Base-by-base conservation (phyloP, 208 protist species). In the Crithidia brevicula region DNA sequence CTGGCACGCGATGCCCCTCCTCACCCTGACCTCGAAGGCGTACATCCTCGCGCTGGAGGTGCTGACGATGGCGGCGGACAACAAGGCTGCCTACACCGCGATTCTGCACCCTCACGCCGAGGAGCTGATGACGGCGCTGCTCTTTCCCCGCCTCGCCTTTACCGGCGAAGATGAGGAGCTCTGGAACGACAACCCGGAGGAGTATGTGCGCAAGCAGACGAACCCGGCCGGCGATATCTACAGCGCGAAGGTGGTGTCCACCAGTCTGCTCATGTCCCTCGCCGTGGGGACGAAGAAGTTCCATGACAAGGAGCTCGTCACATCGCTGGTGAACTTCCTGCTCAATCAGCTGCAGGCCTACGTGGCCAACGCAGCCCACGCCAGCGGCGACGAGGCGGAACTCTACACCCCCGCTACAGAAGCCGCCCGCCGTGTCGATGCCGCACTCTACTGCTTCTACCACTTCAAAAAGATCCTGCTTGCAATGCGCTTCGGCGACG, bases 81-180 rank as follows among this genome's bases (percentile, higher is more conserved):
- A 81, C 38, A 76, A 81, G 59, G 20, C 63, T 3, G 28, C 69
- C 13, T 96, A 94, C 74, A 42, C 58, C 27, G 52, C 23, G 23
- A 42, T 91, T 20, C 68, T 96, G 47, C 72, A 72, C 42, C 85
- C 91, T n/a, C 36, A 81, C 64, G 81, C 85, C 15, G 75, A 87
- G 52, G 76, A 83, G 70, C 53, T 98, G 1, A 79, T 98, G 69
- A 88, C 79, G 31, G 28, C 75, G 25, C 70, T 97, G 30, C 69
- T 98, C 25, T 98, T 98, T 59, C 93, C 91, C 28, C 78, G 93
- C 18, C 66, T 98, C 28, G 83, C 81, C 70, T 97, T 94, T 64
- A 92, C 83, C n/a, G 42, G 57, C 3, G 79, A 81, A 25, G 95
- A 98, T 59, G 67, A 65, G 23, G 94, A 97, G 75, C 67, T 98